Base-by-base conservation (phyloP, 164 flowering plant species). In the Protea cynaroides region DNA sequence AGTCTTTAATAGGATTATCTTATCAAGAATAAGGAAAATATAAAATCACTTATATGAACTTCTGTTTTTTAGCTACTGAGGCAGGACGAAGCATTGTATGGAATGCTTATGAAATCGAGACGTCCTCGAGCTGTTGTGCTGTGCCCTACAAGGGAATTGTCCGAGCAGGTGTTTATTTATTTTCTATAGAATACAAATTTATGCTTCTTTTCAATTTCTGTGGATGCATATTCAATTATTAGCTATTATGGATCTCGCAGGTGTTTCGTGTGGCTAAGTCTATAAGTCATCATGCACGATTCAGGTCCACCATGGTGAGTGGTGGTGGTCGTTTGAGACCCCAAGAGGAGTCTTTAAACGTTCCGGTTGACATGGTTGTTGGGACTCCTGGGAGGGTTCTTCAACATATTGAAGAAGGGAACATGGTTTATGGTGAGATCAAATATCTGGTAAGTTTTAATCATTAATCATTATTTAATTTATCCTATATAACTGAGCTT, bases 351-450 rank as follows among this genome's bases (percentile, higher is more conserved):
- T 81, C 87, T 25, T 67, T 94, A 60, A 88, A 81, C 73, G 67
- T 63, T 24, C 90, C 99, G 49, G 75, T 91, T 67, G 99, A 94
- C 71, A 86, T 94, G 97, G 84, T 94, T 25, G 97, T 94, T 64
- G 97, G 99, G 58, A 94, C 99, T 43, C 99, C 99, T 63, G 99
- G 99, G 51, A 81, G 99, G 72, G 82, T 92, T 78, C 90, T 94
- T 73, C 99, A 94, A 73, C 99, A 94, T 75, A 92, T 94, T 69
- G 84, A 88, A 71, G 96, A 88, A 23, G 96, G 94, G 9, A 91
- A 94, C 73, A 73, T 92, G 76, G 97, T 88, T 54, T 94, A 91
- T 75, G 99, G 99, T 73, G 99, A 90, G 71, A 91, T 94, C 66
- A 91, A 76, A 66, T 94, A 89, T 72, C 62, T 94, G 91, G 99